Evolutionary conservation across 192 early-diverging fungal genomes (phyloP), one percentile per base, ranked within the genome.

Genomic region (Podila minutissima): DNA sequence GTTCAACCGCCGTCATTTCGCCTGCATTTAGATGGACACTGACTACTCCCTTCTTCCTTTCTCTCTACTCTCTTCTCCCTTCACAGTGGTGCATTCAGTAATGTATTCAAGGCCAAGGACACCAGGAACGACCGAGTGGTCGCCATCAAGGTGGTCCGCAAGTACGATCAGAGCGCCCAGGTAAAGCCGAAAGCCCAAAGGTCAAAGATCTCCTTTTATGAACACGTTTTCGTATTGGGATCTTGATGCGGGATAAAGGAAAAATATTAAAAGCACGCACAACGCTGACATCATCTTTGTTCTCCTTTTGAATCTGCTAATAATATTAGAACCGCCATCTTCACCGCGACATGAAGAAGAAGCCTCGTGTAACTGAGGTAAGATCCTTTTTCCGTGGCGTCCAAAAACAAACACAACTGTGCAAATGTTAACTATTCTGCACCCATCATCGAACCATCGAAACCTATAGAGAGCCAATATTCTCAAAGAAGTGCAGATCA

Each of bases 401-500:
- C 3, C 19, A 22, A 33, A 62, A 49, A 7, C 33, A 4, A n/a
- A n/a, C n/a, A 10, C 50, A 53, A 20, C 49, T 37, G n/a, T 55
- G 0, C 6, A 8, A 19, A 1, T 17, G 13, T 15, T 55, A 55
- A 63, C 37, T 17, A 63, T 12, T 37, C 31, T 32, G 22, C 22
- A 6, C n/a, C n/a, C n/a, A 12, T 6, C 19, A 53, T 17, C 19
- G 9, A 20, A n/a, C n/a, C 53, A 8, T 24, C 24, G 53, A 10
- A 19, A 24, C 8, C 17, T 9, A 41, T 79, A 91, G 90, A 86
- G 90, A 50, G 91, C 89, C 50, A 93, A 92, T 77, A 93, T 97
- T 63, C 83, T 94, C 62, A 93, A 95, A 68, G 95, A 97, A 85
- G 91, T 94, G 5, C 87, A 89, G 31, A 93, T 97, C 66, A 92